Base-by-base conservation (phyloP, 2,329 filamentous ascomycete genomes). In the Juglanconis sp. region DNA sequence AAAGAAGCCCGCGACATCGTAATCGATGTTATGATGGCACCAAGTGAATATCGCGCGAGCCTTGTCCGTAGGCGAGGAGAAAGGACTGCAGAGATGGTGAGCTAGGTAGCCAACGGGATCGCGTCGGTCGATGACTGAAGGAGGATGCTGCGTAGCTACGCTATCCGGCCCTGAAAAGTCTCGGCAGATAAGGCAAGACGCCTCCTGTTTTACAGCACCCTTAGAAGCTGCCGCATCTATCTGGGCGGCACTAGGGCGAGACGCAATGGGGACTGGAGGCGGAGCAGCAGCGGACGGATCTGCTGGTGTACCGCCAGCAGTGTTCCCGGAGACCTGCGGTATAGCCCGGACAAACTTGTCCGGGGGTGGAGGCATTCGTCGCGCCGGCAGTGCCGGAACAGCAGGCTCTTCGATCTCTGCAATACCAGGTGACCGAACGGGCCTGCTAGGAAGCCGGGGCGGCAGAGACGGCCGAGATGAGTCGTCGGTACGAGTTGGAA, bases 21-120 rank as follows among this genome's bases (percentile, higher is more conserved):
- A 99, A 51, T 81, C 82, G 60, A 99, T 87, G 68, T 98, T 98
- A 74, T 98, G 88, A 74, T 98, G 94, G 46, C 93, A 86, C 95
- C 95, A 99, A 1, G 90, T 91, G 71, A 98, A 98, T 62, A 99
- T 91, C 2, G 87, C 92, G 34, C 95, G 84, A 2, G 95, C 94
- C 76, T 97, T 97, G 73, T 98, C 94, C 0, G 94, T 96, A 1
- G 79, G 77, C 0, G 91, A 96, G 1, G 86, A 76, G 70, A 98
- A 97, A 0, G 90, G 89, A 4, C 82, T 79, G 60, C 92, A 96
- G 24, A 98, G 83, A 55, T 90, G 85, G 55, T 85, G 82, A 0
- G 93, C 92, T 31, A 99, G 81, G 77, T 90, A 90, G 24, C 82
- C 85, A 3, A 95, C 78, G 0, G 89, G 87, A 49, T 86, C 81